A percentile compares a stretch with the other conserved stretches of the same genome.
These are phyloP conservation scores for Fusarium illudens DNA, from an alignment of 2,329 filamentous ascomycete genomes.

Conservation along the genomic window DNA sequence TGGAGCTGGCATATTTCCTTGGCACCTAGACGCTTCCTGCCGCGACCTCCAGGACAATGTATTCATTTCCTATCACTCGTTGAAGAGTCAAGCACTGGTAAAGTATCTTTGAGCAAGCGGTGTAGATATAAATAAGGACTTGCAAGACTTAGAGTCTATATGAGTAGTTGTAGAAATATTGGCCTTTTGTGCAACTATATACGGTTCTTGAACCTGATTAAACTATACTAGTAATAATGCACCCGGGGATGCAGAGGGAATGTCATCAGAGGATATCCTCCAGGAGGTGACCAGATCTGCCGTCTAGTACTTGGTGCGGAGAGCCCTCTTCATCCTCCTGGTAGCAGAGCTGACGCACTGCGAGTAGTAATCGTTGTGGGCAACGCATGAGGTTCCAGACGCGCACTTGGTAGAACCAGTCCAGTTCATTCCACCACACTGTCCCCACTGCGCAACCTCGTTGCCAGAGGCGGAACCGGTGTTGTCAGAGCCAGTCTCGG, in stretches of 20 bases:
- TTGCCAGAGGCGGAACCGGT: constrained; percentile 1
- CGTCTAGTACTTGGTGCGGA: constrained; percentile 3
- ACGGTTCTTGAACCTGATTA: not conserved
- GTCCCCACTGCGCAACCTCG: constrained; percentile 25
- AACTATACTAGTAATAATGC: not conserved
- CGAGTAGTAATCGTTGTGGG: constrained; percentile 43
- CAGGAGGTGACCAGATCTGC: not conserved
- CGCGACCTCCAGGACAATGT: too few relatives aligned
- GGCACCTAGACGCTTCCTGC: too few relatives aligned
- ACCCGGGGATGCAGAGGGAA: not conserved
- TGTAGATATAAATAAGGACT: too few relatives aligned
- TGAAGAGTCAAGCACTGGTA: too few relatives aligned
- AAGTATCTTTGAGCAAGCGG: too few relatives aligned
- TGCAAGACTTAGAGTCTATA: too few relatives aligned
- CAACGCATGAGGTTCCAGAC: constrained; percentile 36
- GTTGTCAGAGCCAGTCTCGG: not conserved
- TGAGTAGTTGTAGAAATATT: not conserved
- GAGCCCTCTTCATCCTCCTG: constrained; percentile 5
- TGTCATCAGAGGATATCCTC: not conserved
- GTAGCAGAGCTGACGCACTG: constrained; percentile 35
- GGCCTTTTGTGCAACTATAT: not conserved
- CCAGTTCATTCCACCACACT: constrained; percentile 40
- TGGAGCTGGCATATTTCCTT: too few relatives aligned
- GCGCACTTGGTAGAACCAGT: constrained; percentile 40
- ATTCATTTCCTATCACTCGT: too few relatives aligned